Percentiles rank a stretch among this genome's conserved stretches.
Conservation (phyloP, 371 early-diverging fungal genomes). For the Mucor indicus region DNA sequence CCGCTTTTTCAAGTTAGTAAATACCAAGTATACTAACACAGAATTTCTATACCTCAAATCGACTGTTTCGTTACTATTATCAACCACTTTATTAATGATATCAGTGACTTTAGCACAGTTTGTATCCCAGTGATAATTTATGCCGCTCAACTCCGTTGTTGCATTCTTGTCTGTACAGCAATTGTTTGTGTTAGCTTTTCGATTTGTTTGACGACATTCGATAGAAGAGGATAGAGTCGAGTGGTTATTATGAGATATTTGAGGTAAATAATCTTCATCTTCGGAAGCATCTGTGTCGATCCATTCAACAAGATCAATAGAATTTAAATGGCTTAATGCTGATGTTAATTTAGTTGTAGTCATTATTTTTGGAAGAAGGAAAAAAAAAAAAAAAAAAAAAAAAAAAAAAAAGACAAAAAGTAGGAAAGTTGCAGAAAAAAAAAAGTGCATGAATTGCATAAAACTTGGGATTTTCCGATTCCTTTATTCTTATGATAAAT, state of each 20-base stretch:
- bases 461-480: too few species aligned
- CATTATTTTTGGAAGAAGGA: not conserved
- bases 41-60: constrained; percentile 52
- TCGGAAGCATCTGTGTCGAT: constrained; percentile 40
- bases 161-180: too few species aligned
- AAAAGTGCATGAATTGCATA: too few species aligned
- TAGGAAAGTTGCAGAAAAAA: too few species aligned
- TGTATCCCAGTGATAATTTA: too few species aligned
- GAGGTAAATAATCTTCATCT: constrained; percentile 44
- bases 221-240: too few species aligned
- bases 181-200: too few species aligned
- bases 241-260: constrained; percentile 16
- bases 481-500: too few species aligned
- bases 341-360: not conserved
- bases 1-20: too few species aligned
- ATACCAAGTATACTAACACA: constrained; percentile 1
- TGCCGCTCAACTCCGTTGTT: too few species aligned
- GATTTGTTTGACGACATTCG: too few species aligned
- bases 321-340: not conserved
- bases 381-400: not conserved
- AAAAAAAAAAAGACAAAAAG: not conserved
- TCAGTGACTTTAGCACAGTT: too few species aligned
- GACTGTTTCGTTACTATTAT: constrained; percentile 49
- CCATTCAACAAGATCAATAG: constrained; percentile 28
- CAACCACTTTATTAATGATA: constrained; percentile 50